Base-by-base conservation (phyloP, 208 protist species). In the Leishmania lainsoni region DNA sequence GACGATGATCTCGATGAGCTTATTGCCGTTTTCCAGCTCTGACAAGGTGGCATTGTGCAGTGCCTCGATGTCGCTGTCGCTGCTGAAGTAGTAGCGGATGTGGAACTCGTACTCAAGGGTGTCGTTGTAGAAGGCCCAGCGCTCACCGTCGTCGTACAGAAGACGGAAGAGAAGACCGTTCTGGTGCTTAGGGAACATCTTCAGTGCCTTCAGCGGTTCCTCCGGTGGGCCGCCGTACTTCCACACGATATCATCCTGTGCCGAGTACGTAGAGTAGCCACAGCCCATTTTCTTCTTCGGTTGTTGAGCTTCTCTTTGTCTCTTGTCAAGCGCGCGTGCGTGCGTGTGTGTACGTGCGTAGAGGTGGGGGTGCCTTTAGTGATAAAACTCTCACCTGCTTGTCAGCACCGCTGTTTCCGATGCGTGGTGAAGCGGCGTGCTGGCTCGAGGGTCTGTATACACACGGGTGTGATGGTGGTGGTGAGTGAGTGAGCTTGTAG, bases 41-140 rank as follows among this genome's bases (percentile, higher is more conserved):
- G 89, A 87, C 56, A 95, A 35, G 16, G 91, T 94, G 68, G 91
- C 83, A 72, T 91, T 89, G 68, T 87, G 81, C 56, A 91, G 80
- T 5, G 88, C 86, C 74, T 91, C 85, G 63, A 94, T 88, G 26
- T 93, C 81, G 75, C 86, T 92, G 65, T 89, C 91, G 1, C 79
- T 75, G 49, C 83, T 85, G 77, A 95, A 95, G 75, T 84, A 89
- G 81, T 92, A 95, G 70, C 79, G 82, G 51, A 95, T 86, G 80
- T 95, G 91, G 58, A 95, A 92, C 75, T 95, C 89, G 79, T 93
- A 95, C 82, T 93, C 87, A 52, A 87, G 82, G 10, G 91, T 94
- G 87, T 94, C 91, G 65, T 94, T 94, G 78, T 94, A 94, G 68
- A 94, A 94, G 39, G 84, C 87, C 91, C 91, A 95, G 63, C 89